Base-by-base conservation (phyloP, 306 rosid genomes). In the Malus fusca region DNA sequence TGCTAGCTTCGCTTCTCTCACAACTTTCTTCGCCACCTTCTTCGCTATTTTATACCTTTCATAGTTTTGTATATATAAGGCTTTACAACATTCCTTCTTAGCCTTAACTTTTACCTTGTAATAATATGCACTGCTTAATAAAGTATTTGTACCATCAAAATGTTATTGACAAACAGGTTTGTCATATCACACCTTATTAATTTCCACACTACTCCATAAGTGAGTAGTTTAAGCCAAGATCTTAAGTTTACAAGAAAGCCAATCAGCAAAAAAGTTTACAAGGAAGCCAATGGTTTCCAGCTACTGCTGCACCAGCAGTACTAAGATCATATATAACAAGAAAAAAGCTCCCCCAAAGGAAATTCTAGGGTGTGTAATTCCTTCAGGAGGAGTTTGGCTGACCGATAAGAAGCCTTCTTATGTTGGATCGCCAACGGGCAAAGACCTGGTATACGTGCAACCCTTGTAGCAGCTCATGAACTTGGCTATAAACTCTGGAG, bases 401-500 rank as follows among this genome's bases (percentile, higher is more conserved):
- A 2, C 31, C 77, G 25, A 15, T 15, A 59, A 73, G 68, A 42
- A 73, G 44, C 14, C 4, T 68, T 18, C 15, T 67, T 73, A 77
- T 40, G 53, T 21, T 2, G 67, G 68, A 70, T 43, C 52, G 8
- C 35, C 71, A 37, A 51, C 42, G 35, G 74, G 61, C 52, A 48
- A 15, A 74, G n/a, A 46, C 72, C 31, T 83, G 18, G 71, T 23
- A 58, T 63, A 11, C 35, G 11, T 40, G 26, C 42, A 62, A 62
- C 68, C 72, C 81, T 86, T 87, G 15, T 79, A 87, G 75, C 18
- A 76, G 79, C 88, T 87, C 90, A 87, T 84, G 79, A 84, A 84
- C 69, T 79, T 87, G 3, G 88, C 88, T 52, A 84, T 87, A 46
- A 87, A 87, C 80, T 87, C 90, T 84, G 88, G 62, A n/a, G 63